Evolutionary conservation across 495 filamentous ascomycete species (phyloP).

Genomic region (Cetradonia linearis): DNA sequence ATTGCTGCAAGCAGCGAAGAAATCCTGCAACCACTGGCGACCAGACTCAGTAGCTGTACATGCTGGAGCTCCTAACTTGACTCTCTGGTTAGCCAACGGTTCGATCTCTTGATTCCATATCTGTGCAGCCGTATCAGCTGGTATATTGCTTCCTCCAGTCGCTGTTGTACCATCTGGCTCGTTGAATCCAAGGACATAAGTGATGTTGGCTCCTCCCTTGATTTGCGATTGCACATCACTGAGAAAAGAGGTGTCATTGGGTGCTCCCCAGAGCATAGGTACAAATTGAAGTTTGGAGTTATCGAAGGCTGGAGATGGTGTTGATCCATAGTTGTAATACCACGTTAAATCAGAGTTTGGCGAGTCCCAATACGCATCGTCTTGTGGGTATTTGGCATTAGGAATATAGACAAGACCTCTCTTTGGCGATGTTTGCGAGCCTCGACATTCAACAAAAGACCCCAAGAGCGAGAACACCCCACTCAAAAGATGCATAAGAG

Average conservation of each 20-base stretch:
- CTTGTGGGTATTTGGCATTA: slow-evolving; percentile 30
- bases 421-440: slow-evolving; percentile 42
- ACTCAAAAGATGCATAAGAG: background rate
- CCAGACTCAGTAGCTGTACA: slow-evolving; percentile 46
- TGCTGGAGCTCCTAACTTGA: slow-evolving; percentile 50
- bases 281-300: slow-evolving; percentile 53
- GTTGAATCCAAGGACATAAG: slow-evolving; percentile 60
- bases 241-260: slow-evolving; percentile 45
- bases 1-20: slow-evolving; percentile 41
- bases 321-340: slow-evolving; percentile 67
- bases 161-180: slow-evolving; percentile 48
- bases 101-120: slow-evolving; percentile 57
- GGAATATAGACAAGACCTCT: slow-evolving; percentile 9
- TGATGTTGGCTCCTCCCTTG: slow-evolving; percentile 46
- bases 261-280: slow-evolving; percentile 69
- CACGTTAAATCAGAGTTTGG: slow-evolving; percentile 51
- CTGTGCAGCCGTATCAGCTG: slow-evolving; percentile 46
- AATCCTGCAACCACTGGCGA: slow-evolving; percentile 52
- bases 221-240: slow-evolving; percentile 42
- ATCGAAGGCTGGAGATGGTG: slow-evolving; percentile 41
- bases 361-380: slow-evolving; percentile 51
- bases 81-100: slow-evolving; percentile 45
- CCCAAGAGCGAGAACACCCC: background rate
- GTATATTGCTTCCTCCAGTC: slow-evolving; percentile 50
- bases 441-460: slow-evolving; percentile 6